Evolutionary conservation across 257 asterid species (phyloP).

Genomic region (Rubia yunnanensis): DNA sequence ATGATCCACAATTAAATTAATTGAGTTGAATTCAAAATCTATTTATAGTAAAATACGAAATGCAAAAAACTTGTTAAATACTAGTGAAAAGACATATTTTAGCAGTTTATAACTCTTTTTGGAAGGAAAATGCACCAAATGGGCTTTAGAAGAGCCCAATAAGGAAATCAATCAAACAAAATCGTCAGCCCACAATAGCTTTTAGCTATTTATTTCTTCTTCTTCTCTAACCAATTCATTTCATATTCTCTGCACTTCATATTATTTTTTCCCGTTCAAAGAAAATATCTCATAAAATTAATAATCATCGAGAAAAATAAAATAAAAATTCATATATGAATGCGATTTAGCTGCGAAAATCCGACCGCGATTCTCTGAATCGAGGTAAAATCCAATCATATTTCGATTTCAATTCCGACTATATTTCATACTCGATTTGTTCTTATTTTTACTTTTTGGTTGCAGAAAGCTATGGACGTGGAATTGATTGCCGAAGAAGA

Average conservation of each 20-base stretch:
- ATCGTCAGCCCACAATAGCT: background rate
- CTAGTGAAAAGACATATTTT: no score
- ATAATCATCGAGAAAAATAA: background rate
- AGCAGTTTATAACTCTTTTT: no score
- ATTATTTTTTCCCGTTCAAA: background rate
- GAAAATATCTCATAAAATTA: background rate
- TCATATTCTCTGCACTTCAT: no score
- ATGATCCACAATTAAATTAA: no score
- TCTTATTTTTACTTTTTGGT: background rate
- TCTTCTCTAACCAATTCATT: background rate
- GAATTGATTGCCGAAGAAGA: constrained; percentile 61
- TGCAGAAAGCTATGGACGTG: constrained; percentile 57
- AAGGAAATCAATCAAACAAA: background rate
- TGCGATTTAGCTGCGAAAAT: background rate
- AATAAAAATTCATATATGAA: background rate
- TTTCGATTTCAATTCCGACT: background rate
- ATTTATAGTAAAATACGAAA: no score
- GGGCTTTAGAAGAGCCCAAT: no score
- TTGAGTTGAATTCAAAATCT: no score
- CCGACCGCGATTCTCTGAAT: background rate
- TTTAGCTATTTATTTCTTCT: no score
- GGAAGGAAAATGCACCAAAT: no score
- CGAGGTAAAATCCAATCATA: constrained; percentile 5
- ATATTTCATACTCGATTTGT: background rate
- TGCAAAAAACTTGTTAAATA: no score